Percentiles rank a stretch among this genome's conserved stretches.
Evolutionary conservation across 148 eudicot genomes (phyloP).

Genomic region (Tetragonia tetragonoides): DNA sequence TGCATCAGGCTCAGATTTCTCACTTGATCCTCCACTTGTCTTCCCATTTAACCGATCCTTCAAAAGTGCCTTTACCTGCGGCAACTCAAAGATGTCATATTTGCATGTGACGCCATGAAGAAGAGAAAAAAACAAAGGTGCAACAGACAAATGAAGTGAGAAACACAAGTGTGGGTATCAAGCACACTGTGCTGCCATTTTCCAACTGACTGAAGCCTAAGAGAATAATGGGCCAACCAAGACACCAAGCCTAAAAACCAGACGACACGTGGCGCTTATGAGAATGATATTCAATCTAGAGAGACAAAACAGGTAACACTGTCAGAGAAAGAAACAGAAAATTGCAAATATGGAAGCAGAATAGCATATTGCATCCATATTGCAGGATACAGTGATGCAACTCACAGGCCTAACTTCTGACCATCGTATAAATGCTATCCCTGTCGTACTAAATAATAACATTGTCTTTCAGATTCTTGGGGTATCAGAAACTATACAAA

Average conservation of each 20-base stretch:
- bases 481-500: background rate
- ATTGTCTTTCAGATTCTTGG: background rate
- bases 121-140: background rate
- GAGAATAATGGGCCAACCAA: background rate
- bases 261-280: background rate
- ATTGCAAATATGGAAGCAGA: background rate
- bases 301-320: background rate
- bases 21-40: conserved; percentile 68
- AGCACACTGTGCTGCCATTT: background rate
- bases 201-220: background rate
- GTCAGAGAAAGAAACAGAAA: background rate
- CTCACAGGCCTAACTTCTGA: background rate
- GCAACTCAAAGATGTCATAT: conserved; percentile 15
- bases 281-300: too few species aligned
- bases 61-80: conserved; percentile 77
- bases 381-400: background rate
- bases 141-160: background rate
- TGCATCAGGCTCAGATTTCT: conserved; percentile 77
- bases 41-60: conserved; percentile 82
- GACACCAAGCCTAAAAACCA: background rate
- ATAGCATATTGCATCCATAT: background rate
- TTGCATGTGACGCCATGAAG: background rate
- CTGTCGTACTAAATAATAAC: background rate
- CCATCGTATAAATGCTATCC: background rate
- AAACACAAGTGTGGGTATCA: background rate